Evolutionary conservation across 805 yeast genomes (phyloP).

Genomic region (Pichia gijzeniarum): DNA sequence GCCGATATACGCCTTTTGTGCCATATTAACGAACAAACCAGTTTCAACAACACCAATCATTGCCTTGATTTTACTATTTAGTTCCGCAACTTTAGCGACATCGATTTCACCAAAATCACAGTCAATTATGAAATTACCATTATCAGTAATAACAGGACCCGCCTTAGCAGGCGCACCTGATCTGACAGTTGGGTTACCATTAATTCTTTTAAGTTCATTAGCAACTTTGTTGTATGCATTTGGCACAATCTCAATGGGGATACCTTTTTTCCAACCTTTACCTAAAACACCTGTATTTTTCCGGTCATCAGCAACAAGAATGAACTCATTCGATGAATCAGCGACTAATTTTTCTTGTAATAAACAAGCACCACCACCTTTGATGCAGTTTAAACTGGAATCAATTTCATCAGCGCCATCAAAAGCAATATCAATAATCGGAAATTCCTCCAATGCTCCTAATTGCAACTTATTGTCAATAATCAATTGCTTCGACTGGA

Average conservation of each 20-base stretch:
- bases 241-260: constrained; percentile 95
- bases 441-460: constrained; percentile 78
- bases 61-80: constrained; percentile 62
- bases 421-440: constrained; percentile 83
- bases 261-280: constrained; percentile 77
- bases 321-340: constrained; percentile 62
- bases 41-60: constrained; percentile 95
- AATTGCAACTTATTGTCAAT: constrained; percentile 70
- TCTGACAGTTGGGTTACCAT: constrained; percentile 65
- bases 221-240: constrained; percentile 73
- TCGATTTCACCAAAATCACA: constrained; percentile 84
- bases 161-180: constrained; percentile 91
- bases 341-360: constrained; percentile 96
- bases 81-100: constrained; percentile 33
- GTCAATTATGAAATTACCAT: constrained; percentile 87
- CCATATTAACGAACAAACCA: constrained; percentile 75
- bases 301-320: constrained; percentile 88
- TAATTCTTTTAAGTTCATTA: constrained; percentile 52
- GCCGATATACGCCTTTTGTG: constrained; percentile 83
- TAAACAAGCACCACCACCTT: constrained; percentile 98
- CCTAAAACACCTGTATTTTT: constrained; percentile 76
- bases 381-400: constrained; percentile 70
- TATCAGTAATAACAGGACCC: constrained; percentile 95
- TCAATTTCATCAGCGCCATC: constrained; percentile 99
- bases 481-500: constrained; percentile 85